Conservation (phyloP, 805 yeast species). For the Saccharomycopsis schoenii region DNA sequence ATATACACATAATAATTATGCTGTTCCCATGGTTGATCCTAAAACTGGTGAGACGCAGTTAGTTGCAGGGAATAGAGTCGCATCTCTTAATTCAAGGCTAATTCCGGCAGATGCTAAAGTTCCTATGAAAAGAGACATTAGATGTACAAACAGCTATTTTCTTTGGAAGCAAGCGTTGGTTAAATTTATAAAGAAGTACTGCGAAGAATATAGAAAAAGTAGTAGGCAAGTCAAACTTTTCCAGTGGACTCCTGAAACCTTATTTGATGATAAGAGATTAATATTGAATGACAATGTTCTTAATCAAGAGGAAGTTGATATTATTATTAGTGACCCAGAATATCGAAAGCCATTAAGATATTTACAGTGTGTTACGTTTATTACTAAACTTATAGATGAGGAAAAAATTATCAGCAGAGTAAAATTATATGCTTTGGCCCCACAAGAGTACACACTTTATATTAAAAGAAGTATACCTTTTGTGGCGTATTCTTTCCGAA, state of each 20-base stretch:
- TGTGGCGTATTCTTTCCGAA: constrained; percentile 68
- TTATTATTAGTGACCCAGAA: not conserved
- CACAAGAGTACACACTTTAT: constrained; percentile 4
- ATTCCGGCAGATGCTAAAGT: not conserved
- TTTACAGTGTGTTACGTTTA: constrained; percentile 11
- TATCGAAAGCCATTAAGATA: not conserved
- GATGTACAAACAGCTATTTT: not conserved
- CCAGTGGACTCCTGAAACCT: not conserved
- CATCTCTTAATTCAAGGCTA: constrained; percentile 45
- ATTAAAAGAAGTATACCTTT: constrained; percentile 75
- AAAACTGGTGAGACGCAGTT: constrained; percentile 38
- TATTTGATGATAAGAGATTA: not conserved
- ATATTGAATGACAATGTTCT: not conserved
- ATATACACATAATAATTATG: constrained; percentile 63
- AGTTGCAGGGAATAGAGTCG: constrained; percentile 34
- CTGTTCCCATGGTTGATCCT: constrained; percentile 47
- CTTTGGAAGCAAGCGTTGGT: not conserved
- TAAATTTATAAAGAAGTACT: not conserved
- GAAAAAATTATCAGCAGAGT: constrained; percentile 46
- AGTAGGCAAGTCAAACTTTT: not conserved
- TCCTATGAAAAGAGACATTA: not conserved
- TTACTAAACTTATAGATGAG: constrained; percentile 42
- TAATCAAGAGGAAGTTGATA: not conserved
- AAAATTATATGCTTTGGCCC: not conserved
- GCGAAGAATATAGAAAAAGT: not conserved